These are phyloP conservation scores for Coprinopsis cinerea DNA, from an alignment of 768 basidiomycete species.

Conservation along the genomic window DNA sequence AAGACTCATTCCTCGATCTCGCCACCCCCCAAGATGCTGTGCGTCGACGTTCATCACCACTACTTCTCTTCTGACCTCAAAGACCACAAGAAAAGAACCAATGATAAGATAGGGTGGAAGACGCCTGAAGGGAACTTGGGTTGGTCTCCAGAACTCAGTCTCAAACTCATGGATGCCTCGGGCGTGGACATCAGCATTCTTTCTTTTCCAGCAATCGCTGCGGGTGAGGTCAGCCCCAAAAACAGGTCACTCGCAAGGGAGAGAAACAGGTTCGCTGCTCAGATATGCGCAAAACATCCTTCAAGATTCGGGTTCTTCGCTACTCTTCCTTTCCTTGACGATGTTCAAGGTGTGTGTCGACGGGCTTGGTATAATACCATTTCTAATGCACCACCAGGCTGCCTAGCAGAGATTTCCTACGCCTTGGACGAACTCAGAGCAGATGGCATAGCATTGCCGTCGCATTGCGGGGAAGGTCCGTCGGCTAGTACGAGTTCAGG, in stretches of 20 bases:
- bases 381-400: conserved; percentile 33
- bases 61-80: conserved; percentile 51
- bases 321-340: conserved; percentile 53
- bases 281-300: conserved; percentile 44
- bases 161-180: conserved; percentile 57
- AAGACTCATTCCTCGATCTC: conserved; percentile 1
- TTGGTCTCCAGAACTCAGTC: conserved; percentile 54
- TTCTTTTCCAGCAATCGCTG: conserved; percentile 55
- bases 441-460: conserved; percentile 60
- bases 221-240: conserved; percentile 30
- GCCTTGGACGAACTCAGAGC: conserved; percentile 56
- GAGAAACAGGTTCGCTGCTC: conserved; percentile 42
- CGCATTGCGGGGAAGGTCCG: conserved; percentile 55
- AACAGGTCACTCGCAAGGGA: conserved; percentile 37
- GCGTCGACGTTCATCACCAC: conserved; percentile 76
- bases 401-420: conserved; percentile 53
- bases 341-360: conserved; percentile 45
- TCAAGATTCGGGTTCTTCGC: conserved; percentile 67
- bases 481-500: conserved; percentile 55
- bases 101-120: conserved; percentile 49
- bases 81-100: conserved; percentile 34
- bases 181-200: conserved; percentile 57
- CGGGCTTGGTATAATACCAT: neutral
- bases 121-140: conserved; percentile 61
- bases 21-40: conserved; percentile 14